Conservation (phyloP, 2,329 filamentous ascomycete genomes). For the Fusarium paranaense region DNA sequence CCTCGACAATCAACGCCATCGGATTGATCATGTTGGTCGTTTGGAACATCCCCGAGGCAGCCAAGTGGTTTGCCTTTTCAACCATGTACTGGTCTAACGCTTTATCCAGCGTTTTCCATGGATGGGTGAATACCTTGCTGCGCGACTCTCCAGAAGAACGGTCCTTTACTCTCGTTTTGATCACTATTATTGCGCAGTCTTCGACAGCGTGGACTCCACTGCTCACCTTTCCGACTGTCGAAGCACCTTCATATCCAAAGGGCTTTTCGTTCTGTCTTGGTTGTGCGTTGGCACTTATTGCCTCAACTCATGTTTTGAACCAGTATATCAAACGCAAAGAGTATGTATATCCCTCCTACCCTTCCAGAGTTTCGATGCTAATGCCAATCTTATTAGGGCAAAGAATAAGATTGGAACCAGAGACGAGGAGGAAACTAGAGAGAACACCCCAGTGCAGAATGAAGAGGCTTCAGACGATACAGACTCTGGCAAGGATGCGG, state of each 20-base stretch:
- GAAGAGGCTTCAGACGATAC: background rate
- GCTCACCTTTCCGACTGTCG: slow-evolving; percentile 60
- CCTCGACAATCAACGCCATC: background rate
- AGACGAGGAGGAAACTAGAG: background rate
- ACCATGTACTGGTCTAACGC: slow-evolving; percentile 62
- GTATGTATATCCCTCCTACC: slow-evolving; percentile 14
- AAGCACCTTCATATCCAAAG: slow-evolving; percentile 56
- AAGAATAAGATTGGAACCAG: background rate
- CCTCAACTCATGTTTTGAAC: slow-evolving; percentile 40
- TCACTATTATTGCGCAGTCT: slow-evolving; percentile 65
- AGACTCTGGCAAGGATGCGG: background rate
- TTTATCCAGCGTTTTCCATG: slow-evolving; percentile 66
- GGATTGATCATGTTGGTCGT: background rate
- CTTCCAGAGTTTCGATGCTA: background rate
- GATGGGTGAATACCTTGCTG: slow-evolving; percentile 65
- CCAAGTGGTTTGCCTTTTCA: slow-evolving; percentile 48
- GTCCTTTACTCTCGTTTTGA: slow-evolving; percentile 61
- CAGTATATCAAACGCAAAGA: slow-evolving; percentile 37
- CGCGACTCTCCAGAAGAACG: slow-evolving; percentile 60
- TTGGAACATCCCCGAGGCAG: background rate
- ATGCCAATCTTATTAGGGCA: background rate
- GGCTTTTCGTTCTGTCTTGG: slow-evolving; percentile 54
- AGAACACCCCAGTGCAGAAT: background rate
- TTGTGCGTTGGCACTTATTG: slow-evolving; percentile 48
- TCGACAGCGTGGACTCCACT: slow-evolving; percentile 68